Base-by-base conservation (phyloP, 352 stramenopile species). In the Globisporangium iwayamae region DNA sequence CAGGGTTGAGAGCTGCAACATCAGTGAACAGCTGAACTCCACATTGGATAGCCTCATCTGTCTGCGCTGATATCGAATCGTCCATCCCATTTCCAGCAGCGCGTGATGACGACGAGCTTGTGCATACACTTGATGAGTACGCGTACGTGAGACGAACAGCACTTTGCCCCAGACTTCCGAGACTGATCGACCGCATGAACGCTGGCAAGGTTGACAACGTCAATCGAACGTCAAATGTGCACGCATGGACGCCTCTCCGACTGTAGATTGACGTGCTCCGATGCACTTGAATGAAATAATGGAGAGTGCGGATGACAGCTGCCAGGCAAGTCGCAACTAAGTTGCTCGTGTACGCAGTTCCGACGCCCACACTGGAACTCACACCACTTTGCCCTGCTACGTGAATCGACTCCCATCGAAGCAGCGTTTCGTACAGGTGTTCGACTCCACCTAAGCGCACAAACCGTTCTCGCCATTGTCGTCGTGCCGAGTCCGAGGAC, bases 391-490 rank as follows among this genome's bases (percentile, higher is more conserved):
- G 20, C 16, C 28, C 48, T 36, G 30, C 20, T 13, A 47, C 22
- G 18, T 69, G 56, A n/a, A 61, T 20, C 28, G 34, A 30, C 18
- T 65, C 46, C 72, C 72, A 82, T 16, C 66, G 56, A 6, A 82
- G 34, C 10, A 89, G 55, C 9, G 55, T 71, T 22, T 75, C 62
- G 48, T 78, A 78, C 13, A 94, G 47, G 64, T 91, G 73, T 5
- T 50, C 63, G 0, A 66, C 61, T 10, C 85, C 85, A 20, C 82
- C 83, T 10, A 93, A 64, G 9, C 83, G 81, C 18, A 91, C 72
- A 59, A 94, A 94, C 0, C 82, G 82, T 25, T 94, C 82, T 45
- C 82, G 79, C 85, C 85, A 94, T 48, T 93, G 82, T 20, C 85
- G 74, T 25, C 79, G 74, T 2, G 81, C 78, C 0, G 60, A 71